Conservation (phyloP, 2,329 filamentous ascomycete species). For the Cordyceps tenuipes region DNA sequence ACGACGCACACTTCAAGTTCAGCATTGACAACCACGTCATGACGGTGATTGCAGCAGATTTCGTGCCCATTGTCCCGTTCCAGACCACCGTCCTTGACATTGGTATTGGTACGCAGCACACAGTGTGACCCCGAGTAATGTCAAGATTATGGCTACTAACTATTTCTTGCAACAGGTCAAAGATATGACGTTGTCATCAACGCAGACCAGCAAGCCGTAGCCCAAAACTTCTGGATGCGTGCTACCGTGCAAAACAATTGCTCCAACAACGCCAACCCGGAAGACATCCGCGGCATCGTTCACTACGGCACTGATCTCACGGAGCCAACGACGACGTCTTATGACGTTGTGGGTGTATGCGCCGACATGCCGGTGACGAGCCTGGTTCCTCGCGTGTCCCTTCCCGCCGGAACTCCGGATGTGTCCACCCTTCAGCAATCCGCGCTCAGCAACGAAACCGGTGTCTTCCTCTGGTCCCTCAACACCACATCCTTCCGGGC, state of each 20-base stretch:
- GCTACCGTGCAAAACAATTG: constrained; percentile 36
- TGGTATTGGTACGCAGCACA: constrained; percentile 31
- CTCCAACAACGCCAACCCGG: constrained; percentile 28
- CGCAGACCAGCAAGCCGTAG: not conserved
- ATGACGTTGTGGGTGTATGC: not conserved
- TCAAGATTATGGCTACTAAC: not conserved
- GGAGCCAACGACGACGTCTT: not conserved
- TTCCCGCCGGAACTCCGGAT: not conserved
- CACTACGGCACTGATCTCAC: not conserved
- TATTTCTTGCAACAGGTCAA: not conserved
- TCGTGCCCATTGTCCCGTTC: constrained; percentile 51
- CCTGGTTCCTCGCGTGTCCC: not conserved
- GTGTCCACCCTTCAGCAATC: not conserved
- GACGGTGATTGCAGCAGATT: constrained; percentile 48
- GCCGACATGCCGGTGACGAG: not conserved
- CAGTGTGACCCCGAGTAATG: too few species aligned
- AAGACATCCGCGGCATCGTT: constrained; percentile 27
- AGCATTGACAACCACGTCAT: constrained; percentile 48
- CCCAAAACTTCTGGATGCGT: constrained; percentile 39
- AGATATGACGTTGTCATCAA: not conserved
- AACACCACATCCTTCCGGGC: not conserved
- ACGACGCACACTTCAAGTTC: constrained; percentile 39
- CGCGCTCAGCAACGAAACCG: not conserved
- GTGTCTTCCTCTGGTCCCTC: not conserved
- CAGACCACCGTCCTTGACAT: constrained; percentile 41